A percentile compares a stretch with the other conserved stretches of the same genome.
phyloP scores from a whole-genome alignment of 768 basidiomycete species.

The Psilocybe cyanescens region DNA sequence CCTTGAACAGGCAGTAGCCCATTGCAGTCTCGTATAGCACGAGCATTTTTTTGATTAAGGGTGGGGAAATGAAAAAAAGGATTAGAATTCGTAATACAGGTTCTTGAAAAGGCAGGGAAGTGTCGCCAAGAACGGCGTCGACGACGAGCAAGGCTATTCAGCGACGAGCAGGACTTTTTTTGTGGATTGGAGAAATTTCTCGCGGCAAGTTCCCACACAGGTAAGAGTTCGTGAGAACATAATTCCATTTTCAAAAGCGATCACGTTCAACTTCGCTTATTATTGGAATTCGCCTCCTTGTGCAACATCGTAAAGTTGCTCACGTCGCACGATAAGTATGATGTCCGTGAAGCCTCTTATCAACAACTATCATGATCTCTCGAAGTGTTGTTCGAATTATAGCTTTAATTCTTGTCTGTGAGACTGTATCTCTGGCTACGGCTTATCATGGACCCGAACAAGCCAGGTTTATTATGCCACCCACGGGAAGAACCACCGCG shows the following conservation, averaged over 20 bases:
- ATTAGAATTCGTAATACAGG: not conserved
- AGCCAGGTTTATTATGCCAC: slow-evolving; percentile 3
- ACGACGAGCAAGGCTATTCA: slow-evolving; percentile 24
- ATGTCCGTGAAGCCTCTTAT: slow-evolving; percentile 7
- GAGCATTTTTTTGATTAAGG: slow-evolving; percentile 64
- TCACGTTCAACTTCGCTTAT: not conserved
- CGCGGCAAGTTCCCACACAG: slow-evolving; percentile 29
- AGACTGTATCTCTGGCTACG: slow-evolving; percentile 9
- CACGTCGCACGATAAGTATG: not conserved
- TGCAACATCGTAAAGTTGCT: not conserved
- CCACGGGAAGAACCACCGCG: not conserved
- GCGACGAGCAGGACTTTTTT: slow-evolving; percentile 25
- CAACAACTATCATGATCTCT: slow-evolving; percentile 9
- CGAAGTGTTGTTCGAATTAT: not conserved
- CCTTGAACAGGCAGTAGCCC: slow-evolving; percentile 98
- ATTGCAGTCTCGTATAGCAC: slow-evolving; percentile 96
- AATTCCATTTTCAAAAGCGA: slow-evolving; percentile 15
- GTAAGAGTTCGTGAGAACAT: slow-evolving; percentile 28
- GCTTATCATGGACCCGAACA: slow-evolving; percentile 10
- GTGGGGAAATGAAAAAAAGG: slow-evolving; percentile 4
- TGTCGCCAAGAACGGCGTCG: slow-evolving; percentile 18
- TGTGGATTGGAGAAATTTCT: slow-evolving; percentile 34
- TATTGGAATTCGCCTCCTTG: not conserved
- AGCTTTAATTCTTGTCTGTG: slow-evolving; percentile 2
- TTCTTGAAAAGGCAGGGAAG: slow-evolving; percentile 5